Conservation (phyloP, 768 basidiomycete species). For the Kwoniella botswanensis region DNA sequence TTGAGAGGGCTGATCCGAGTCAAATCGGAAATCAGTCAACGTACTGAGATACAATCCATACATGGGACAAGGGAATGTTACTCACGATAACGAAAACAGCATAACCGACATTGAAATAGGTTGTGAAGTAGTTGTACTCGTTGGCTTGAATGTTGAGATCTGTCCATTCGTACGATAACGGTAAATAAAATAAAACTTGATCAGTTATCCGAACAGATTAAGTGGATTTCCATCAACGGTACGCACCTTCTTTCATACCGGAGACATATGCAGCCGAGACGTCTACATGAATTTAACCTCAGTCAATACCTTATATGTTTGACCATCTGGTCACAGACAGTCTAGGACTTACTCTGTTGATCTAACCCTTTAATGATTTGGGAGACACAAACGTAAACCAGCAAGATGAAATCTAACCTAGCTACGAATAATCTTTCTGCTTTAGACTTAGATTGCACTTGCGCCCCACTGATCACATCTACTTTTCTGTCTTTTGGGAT, state of each 20-base stretch:
- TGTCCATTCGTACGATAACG: neutral
- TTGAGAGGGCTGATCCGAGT: conserved; percentile 31
- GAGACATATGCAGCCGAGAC: conserved; percentile 32
- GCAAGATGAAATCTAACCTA: conserved; percentile 38
- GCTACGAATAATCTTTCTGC: conserved; percentile 32
- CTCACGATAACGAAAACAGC: conserved; percentile 30
- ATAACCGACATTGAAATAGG: conserved; percentile 39
- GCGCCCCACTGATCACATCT: conserved; percentile 28
- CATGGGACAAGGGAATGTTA: too few relatives aligned
- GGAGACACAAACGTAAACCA: conserved; percentile 38
- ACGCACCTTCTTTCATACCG: conserved; percentile 37
- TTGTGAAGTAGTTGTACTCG: conserved; percentile 41
- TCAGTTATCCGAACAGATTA: too few relatives aligned
- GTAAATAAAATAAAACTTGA: too few relatives aligned
- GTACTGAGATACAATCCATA: too few relatives aligned
- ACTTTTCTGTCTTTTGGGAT: neutral
- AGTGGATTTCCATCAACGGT: too few relatives aligned
- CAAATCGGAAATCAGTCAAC: neutral
- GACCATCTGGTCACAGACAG: too few relatives aligned
- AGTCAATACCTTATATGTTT: neutral
- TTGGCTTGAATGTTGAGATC: conserved; percentile 23
- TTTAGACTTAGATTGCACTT: conserved; percentile 24
- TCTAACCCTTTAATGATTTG: conserved; percentile 44
- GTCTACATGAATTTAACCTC: neutral
- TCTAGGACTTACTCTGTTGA: conserved; percentile 14